Conservation (phyloP, 2,329 filamentous ascomycete genomes). For the Pyricularia pennisetigena region DNA sequence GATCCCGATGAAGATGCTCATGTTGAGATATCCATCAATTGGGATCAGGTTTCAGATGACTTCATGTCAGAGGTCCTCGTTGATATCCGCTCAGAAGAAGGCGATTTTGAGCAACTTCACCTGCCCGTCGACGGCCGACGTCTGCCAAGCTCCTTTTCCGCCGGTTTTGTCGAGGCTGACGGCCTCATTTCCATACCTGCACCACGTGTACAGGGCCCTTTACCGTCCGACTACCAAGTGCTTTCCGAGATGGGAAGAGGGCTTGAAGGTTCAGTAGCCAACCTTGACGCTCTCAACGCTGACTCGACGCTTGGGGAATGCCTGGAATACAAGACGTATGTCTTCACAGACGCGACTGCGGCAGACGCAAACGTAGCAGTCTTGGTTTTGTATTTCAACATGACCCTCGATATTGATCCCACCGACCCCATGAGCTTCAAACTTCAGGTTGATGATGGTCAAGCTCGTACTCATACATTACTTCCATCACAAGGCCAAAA, state of each 20-base stretch:
- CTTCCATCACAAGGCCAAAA: neutral
- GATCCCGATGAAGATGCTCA: constrained; percentile 27
- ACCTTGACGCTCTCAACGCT: neutral
- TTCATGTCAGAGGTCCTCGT: constrained; percentile 17
- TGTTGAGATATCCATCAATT: constrained; percentile 35
- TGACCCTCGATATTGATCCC: constrained; percentile 22
- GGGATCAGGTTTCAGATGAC: constrained; percentile 26
- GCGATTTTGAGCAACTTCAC: constrained; percentile 26
- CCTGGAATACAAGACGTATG: constrained; percentile 2
- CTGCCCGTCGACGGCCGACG: constrained; percentile 8
- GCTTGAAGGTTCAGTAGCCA: constrained; percentile 25
- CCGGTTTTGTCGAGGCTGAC: constrained; percentile 33
- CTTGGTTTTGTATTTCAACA: constrained; percentile 26
- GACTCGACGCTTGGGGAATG: neutral
- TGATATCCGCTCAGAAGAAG: constrained; percentile 22
- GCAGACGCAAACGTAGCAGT: constrained; percentile 6
- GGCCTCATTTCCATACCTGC: constrained; percentile 22
- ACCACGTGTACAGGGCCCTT: constrained; percentile 15
- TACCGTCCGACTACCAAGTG: constrained; percentile 19
- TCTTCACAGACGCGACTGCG: neutral
- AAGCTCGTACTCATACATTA: constrained; percentile 5
- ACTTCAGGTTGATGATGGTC: constrained; percentile 23
- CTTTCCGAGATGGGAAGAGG: constrained; percentile 30
- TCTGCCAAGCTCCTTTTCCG: constrained; percentile 29
- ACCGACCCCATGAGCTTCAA: constrained; percentile 31